Evolutionary conservation across 305 asterid genomes (phyloP), one percentile per base, ranked within the genome.

Genomic region (Euphrasia arctica): DNA sequence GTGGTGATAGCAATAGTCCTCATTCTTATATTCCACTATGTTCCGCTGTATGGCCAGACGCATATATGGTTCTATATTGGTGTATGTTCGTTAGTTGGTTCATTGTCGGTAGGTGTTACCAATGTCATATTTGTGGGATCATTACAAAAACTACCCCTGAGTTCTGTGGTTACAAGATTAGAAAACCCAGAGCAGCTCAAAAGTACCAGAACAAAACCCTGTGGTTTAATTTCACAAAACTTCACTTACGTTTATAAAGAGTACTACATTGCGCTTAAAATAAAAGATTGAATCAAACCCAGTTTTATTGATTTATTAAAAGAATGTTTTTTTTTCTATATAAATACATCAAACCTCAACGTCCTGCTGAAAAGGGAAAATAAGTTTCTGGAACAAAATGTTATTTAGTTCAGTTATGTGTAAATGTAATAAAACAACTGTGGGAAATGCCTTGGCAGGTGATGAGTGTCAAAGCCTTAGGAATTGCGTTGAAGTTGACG

Each of bases 391-490:
- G 34, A 11, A n/a, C 42, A 11, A 13, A n/a, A 62, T 13, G 15
- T 34, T 9, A 32, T 41, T 45, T 43, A 14, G 58, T 5, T 18
- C 63, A 9, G 64, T 56, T 29, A 13, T 49, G 43, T 52, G 32
- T 68, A 45, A 62, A 47, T 36, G 49, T 55, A 39, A 73, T 56
- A 34, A 73, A 57, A 60, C 54, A 59, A 62, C 54, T 45, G 51
- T 25, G 70, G 31, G 45, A 58, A 65, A 47, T 74, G 59, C 47
- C 22, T 45, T 80, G 72, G 71, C 90, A 94, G 99, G 99, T 94
- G 15, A 94, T 90, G 99, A 91, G 97, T 68, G 99, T 94, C 57
- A 94, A 94, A 76, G 97, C 99, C 60, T 82, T 94, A 32, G 97
- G 96, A 72, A 94, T 90, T 76, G 99, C 99, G 60, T 56, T 94